A percentile compares a stretch with the other conserved stretches of the same genome.
phyloP scores from a whole-genome alignment of 345 rosid species.

The Nephelium lappaceum region DNA sequence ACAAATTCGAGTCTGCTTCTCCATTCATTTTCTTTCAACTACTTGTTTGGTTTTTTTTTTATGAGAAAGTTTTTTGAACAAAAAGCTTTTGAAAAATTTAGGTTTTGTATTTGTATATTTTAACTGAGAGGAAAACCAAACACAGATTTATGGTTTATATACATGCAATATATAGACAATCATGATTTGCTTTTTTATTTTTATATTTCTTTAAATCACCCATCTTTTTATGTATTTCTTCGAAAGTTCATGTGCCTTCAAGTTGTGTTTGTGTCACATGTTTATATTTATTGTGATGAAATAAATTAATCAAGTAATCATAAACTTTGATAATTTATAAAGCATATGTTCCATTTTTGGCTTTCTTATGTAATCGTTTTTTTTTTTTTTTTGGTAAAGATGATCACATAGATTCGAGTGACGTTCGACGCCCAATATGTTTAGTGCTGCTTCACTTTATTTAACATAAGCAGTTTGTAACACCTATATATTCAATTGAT shows the following conservation, averaged over 20 bases:
- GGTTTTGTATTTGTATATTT: too few species aligned
- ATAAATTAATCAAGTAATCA: neutral
- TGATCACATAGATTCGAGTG: neutral
- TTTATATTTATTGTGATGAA: neutral
- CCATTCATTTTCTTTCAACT: neutral
- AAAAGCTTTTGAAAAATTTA: too few species aligned
- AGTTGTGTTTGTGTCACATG: neutral
- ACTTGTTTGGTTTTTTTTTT: neutral
- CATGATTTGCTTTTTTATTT: neutral
- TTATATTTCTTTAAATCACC: too few species aligned
- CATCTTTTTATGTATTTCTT: neutral
- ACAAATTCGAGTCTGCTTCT: conserved; percentile 19
- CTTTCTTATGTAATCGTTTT: too few species aligned
- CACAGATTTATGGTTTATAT: neutral
- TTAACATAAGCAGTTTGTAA: neutral
- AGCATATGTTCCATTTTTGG: neutral
- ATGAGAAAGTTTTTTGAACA: too few species aligned
- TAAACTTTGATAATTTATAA: neutral
- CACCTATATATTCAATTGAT: neutral
- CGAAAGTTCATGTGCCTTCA: neutral
- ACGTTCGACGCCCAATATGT: neutral
- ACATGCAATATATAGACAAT: neutral
- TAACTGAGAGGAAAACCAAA: neutral
- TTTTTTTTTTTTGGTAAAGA: too few species aligned
- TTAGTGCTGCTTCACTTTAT: neutral